A percentile compares a stretch with the other conserved stretches of the same genome.
Evolutionary conservation across 2,329 filamentous ascomycete genomes (phyloP).

Genomic region (Ascosphaera pollenicola): DNA sequence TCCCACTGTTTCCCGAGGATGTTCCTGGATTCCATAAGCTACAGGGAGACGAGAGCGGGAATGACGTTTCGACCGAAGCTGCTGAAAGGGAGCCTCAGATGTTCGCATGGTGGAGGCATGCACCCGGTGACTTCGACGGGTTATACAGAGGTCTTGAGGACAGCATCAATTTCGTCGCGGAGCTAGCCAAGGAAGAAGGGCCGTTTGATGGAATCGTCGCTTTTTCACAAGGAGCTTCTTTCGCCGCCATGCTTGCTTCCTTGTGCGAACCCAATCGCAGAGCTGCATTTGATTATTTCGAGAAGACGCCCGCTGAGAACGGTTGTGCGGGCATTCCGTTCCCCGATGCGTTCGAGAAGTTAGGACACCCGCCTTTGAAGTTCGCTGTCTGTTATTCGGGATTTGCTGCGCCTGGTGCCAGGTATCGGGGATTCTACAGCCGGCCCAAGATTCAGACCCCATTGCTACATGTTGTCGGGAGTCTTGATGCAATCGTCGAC

Average conservation of each 20-base stretch:
- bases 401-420: constrained; percentile 40
- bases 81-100: constrained; percentile 36
- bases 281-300: constrained; percentile 27
- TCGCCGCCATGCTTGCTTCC: constrained; percentile 49
- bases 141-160: constrained; percentile 48
- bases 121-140: constrained; percentile 35
- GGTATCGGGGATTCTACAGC: constrained; percentile 49
- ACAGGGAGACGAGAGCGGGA: constrained; percentile 2
- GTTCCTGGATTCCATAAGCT: constrained; percentile 39
- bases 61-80: constrained; percentile 19
- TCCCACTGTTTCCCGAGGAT: constrained; percentile 38
- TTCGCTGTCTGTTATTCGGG: constrained; percentile 62
- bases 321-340: constrained; percentile 26
- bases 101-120: constrained; percentile 63
- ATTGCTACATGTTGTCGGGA: constrained; percentile 61
- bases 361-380: constrained; percentile 32
- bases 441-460: constrained; percentile 50
- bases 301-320: constrained; percentile 5
- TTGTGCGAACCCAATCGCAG: constrained; percentile 37
- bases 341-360: constrained; percentile 24
- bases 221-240: constrained; percentile 59
- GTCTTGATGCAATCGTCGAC: constrained; percentile 70
- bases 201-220: constrained; percentile 61
- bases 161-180: constrained; percentile 42
- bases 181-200: constrained; percentile 37